These are phyloP conservation scores for Hebeloma cylindrosporum DNA, from an alignment of 768 basidiomycete genomes.

Conservation along the genomic window DNA sequence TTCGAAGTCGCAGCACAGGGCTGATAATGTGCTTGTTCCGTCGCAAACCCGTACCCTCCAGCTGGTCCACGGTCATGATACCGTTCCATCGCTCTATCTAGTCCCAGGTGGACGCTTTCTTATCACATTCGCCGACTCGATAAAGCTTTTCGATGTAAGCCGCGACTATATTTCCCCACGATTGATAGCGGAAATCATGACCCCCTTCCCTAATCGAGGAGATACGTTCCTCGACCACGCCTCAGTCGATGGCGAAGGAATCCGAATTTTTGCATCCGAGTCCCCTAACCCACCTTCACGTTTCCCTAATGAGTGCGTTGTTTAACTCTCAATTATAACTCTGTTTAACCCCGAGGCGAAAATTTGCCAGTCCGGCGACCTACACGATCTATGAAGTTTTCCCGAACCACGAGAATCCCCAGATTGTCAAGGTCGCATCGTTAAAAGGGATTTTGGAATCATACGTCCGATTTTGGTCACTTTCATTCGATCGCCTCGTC, in stretches of 20 bases:
- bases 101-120: slow-evolving; percentile 34
- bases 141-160: slow-evolving; percentile 30
- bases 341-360: not conserved
- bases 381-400: slow-evolving; percentile 15
- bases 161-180: slow-evolving; percentile 6
- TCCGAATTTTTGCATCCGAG: slow-evolving; percentile 16
- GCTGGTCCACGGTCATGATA: slow-evolving; percentile 1
- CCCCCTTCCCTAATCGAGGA: slow-evolving; percentile 11
- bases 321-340: not conserved
- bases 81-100: slow-evolving; percentile 17
- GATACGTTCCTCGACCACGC: slow-evolving; percentile 11
- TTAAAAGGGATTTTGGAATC: not conserved
- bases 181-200: slow-evolving; percentile 1
- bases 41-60: slow-evolving; percentile 8
- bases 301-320: not conserved
- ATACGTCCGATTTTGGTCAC: slow-evolving; percentile 11
- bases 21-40: not conserved
- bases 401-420: slow-evolving; percentile 8
- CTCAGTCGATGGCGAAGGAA: slow-evolving; percentile 13
- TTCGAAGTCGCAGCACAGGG: slow-evolving; percentile 6
- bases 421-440: slow-evolving; percentile 9
- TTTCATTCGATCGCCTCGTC: slow-evolving; percentile 9
- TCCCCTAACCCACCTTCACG: not conserved
- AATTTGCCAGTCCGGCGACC: too few relatives aligned
- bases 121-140: slow-evolving; percentile 17